A percentile compares a stretch with the other conserved stretches of the same genome.
phyloP scores from a whole-genome alignment of 1,139 yeast species.

The Protomyces inouyei region DNA sequence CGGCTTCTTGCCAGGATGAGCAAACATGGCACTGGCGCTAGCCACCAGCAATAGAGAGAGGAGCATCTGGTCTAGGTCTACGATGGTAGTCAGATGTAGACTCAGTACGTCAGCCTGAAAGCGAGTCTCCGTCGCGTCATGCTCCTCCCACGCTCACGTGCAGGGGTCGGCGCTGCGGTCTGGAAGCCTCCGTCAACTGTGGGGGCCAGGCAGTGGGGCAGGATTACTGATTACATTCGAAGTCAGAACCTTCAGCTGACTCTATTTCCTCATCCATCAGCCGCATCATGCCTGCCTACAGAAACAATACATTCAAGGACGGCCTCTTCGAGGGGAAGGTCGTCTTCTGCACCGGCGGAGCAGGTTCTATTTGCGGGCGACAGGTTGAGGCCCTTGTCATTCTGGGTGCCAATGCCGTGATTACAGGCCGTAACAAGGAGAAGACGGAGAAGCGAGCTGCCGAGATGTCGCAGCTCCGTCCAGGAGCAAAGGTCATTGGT shows the following conservation, averaged over 20 bases:
- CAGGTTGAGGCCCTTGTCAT: slow-evolving; percentile 66
- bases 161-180: too few species aligned
- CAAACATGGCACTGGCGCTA: neutral
- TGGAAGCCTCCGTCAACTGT: too few species aligned
- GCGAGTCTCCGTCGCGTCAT: too few species aligned
- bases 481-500: slow-evolving; percentile 62
- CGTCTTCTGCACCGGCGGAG: slow-evolving; percentile 72
- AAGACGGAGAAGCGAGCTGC: slow-evolving; percentile 57
- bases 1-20: neutral
- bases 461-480: slow-evolving; percentile 56
- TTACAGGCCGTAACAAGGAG: slow-evolving; percentile 67
- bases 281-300: slow-evolving; percentile 10
- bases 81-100: too few species aligned
- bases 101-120: too few species aligned
- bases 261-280: neutral
- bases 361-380: slow-evolving; percentile 5
- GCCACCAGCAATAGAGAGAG: neutral
- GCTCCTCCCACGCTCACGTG: too few species aligned
- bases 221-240: neutral
- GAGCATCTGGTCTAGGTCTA: too few species aligned
- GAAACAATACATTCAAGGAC: slow-evolving; percentile 45
- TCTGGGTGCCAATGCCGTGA: slow-evolving; percentile 81
- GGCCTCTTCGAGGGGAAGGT: slow-evolving; percentile 75
- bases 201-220: neutral
- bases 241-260: neutral